Conservation (phyloP, 2,329 filamentous ascomycete species). For the Ophiosphaerella herpotricha region DNA sequence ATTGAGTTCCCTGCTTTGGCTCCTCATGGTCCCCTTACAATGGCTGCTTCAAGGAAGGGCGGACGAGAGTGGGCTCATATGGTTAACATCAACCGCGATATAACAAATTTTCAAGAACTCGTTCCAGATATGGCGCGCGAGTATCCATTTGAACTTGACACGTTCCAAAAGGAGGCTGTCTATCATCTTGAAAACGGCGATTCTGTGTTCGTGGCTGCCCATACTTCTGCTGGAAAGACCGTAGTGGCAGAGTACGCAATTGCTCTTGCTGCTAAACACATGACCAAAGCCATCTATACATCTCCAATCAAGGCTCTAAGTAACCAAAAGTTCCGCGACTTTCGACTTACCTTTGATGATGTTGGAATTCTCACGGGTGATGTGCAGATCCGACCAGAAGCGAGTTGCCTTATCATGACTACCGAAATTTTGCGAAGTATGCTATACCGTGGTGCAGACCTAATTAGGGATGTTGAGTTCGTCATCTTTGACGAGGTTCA, state of each 20-base stretch:
- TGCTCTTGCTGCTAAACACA: conserved; percentile 92
- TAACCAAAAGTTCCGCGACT: conserved; percentile 98
- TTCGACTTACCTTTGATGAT: conserved; percentile 86
- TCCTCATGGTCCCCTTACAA: conserved; percentile 75
- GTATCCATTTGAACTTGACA: conserved; percentile 97
- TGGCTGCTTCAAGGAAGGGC: conserved; percentile 72
- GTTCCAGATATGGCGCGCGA: conserved; percentile 95
- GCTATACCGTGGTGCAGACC: conserved; percentile 92
- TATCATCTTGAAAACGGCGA: conserved; percentile 97
- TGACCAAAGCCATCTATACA: conserved; percentile 99
- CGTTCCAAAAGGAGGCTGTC: conserved; percentile 97
- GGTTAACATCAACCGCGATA: conserved; percentile 91
- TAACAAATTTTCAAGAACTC: conserved; percentile 90
- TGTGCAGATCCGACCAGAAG: conserved; percentile 96
- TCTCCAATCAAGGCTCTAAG: conserved; percentile 98
- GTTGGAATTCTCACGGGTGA: conserved; percentile 97
- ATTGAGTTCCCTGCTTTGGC: conserved; percentile 92
- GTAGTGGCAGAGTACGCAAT: conserved; percentile 98
- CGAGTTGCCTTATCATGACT: conserved; percentile 98
- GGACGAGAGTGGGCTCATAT: conserved; percentile 96
- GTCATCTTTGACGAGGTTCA: conserved; percentile 99
- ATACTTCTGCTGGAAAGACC: conserved; percentile 97
- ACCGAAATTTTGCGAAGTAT: conserved; percentile 98
- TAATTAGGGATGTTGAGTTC: conserved; percentile 96
- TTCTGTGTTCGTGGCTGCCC: conserved; percentile 95